phyloP scores from a whole-genome alignment of 257 asterid species.

The Ballota nigra region DNA sequence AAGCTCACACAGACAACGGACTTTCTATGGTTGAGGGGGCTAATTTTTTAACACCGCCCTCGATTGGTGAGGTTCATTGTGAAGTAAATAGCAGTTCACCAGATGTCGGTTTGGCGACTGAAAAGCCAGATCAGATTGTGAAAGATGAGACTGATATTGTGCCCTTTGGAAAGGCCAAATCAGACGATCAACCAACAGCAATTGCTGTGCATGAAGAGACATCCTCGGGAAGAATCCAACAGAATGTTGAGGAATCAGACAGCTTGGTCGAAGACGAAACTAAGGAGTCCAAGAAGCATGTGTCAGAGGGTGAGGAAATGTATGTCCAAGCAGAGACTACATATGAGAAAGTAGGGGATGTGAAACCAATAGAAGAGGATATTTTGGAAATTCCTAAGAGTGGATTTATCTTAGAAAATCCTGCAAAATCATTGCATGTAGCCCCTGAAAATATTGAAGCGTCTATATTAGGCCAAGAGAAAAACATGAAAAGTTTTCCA shows the following conservation, averaged over 20 bases:
- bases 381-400: neutral
- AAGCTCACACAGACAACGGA: slow-evolving; percentile 20
- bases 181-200: slow-evolving; percentile 21
- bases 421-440: slow-evolving; percentile 26
- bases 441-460: slow-evolving; percentile 21
- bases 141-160: slow-evolving; percentile 8
- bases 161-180: slow-evolving; percentile 3
- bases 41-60: slow-evolving; percentile 32
- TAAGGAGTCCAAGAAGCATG: neutral
- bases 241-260: slow-evolving; percentile 20
- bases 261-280: slow-evolving; percentile 2
- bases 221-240: slow-evolving; percentile 8
- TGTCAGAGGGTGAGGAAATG: neutral
- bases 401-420: neutral
- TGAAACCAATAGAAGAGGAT: slow-evolving; percentile 8
- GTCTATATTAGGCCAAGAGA: slow-evolving; percentile 21
- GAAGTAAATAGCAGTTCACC: slow-evolving; percentile 19
- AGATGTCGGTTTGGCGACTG: slow-evolving; percentile 19
- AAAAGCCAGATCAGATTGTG: slow-evolving; percentile 15
- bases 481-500: neutral
- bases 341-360: neutral
- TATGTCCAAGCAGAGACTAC: neutral
- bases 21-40: slow-evolving; percentile 35
- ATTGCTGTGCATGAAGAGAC: slow-evolving; percentile 11
- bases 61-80: slow-evolving; percentile 23